Percentiles rank a stretch among this genome's conserved stretches.
Evolutionary conservation across 106 monocot species (phyloP).

Genomic region (Dendrobium catenatum): DNA sequence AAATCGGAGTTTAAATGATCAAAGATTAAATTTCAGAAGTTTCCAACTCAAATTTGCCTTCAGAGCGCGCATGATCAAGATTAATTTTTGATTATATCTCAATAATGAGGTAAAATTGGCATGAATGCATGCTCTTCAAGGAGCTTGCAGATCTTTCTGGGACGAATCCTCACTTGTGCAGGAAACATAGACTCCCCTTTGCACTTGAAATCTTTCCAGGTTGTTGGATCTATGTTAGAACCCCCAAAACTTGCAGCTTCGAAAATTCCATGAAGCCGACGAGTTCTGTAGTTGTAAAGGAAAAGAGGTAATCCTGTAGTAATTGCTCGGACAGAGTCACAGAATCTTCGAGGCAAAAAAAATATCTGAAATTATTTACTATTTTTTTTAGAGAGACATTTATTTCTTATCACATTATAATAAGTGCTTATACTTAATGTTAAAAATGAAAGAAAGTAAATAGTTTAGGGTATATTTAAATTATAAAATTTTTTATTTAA

Average conservation of each 20-base stretch:
- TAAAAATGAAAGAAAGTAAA: too few relatives aligned
- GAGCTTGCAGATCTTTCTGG: slow-evolving; percentile 68
- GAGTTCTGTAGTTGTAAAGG: slow-evolving; percentile 43
- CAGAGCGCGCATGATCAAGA: too few relatives aligned
- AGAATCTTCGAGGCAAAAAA: slow-evolving; percentile 49
- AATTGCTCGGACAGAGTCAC: slow-evolving; percentile 57
- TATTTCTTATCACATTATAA: too few relatives aligned
- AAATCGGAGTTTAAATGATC: too few relatives aligned
- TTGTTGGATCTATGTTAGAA: slow-evolving; percentile 84
- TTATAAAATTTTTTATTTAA: too few relatives aligned
- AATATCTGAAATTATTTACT: slow-evolving; percentile 19
- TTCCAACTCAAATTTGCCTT: too few relatives aligned
- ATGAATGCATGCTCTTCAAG: slow-evolving; percentile 80
- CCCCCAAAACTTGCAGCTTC: slow-evolving; percentile 91
- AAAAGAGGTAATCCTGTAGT: slow-evolving; percentile 61
- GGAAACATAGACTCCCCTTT: slow-evolving; percentile 89
- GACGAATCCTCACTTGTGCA: slow-evolving; percentile 69
- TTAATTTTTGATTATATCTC: too few relatives aligned
- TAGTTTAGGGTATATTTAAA: too few relatives aligned
- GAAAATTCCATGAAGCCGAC: not conserved
- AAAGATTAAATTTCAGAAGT: too few relatives aligned
- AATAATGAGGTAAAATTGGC: slow-evolving; percentile 45
- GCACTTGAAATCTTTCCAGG: slow-evolving; percentile 92
- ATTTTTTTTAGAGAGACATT: too few relatives aligned
- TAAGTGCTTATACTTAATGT: too few relatives aligned